Evolutionary conservation across 148 eudicot species (phyloP).

Genomic region (Pharnaceum exiguum): DNA sequence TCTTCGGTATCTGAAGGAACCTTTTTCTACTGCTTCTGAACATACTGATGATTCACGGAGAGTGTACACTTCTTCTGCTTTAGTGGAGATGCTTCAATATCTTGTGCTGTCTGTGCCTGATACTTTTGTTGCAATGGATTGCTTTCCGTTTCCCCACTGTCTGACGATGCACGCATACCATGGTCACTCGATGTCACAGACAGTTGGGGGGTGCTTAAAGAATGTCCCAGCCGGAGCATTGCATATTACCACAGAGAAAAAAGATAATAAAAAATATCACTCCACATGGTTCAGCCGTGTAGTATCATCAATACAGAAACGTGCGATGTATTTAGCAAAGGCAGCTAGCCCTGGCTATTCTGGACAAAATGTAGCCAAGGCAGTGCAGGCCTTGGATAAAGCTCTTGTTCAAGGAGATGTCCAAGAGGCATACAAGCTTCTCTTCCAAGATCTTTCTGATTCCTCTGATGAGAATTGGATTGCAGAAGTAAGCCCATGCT

Average conservation of each 20-base stretch:
- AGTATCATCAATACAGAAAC: constrained; percentile 75
- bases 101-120: constrained; percentile 80
- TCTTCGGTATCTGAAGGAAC: constrained; percentile 67
- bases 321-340: constrained; percentile 52
- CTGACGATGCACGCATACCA: constrained; percentile 34
- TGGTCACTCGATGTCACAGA: constrained; percentile 44
- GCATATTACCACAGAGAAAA: constrained; percentile 32
- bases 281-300: constrained; percentile 51
- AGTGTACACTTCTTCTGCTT: constrained; percentile 65
- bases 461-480: constrained; percentile 68
- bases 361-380: constrained; percentile 79
- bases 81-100: constrained; percentile 90
- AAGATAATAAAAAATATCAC: constrained; percentile 40
- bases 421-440: constrained; percentile 48
- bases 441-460: constrained; percentile 62
- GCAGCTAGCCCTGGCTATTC: constrained; percentile 73
- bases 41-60: constrained; percentile 63
- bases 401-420: constrained; percentile 75
- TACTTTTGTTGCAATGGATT: constrained; percentile 92
- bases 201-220: constrained; percentile 33
- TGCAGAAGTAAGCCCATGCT: constrained; percentile 65
- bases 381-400: constrained; percentile 67
- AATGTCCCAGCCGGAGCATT: constrained; percentile 29
- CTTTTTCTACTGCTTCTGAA: constrained; percentile 74
- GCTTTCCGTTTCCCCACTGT: constrained; percentile 77